A percentile compares a stretch with the other conserved stretches of the same genome.
These are phyloP conservation scores for Persicaria tinctoria DNA, from an alignment of 148 eudicot species.

Conservation along the genomic window DNA sequence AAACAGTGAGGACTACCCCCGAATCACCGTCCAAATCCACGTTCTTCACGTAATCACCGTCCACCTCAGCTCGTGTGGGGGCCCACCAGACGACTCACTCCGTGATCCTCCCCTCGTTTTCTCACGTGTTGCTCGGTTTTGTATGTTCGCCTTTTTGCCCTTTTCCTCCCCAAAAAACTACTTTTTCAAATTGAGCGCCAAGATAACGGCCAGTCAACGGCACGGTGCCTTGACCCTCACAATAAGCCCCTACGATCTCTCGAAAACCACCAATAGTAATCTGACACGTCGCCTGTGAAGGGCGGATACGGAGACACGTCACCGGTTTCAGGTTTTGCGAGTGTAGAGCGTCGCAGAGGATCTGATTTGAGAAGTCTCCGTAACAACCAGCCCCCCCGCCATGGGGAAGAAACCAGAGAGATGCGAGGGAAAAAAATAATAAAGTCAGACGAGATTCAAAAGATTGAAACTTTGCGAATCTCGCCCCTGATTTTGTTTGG, in stretches of 20 bases:
- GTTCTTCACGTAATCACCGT: background rate
- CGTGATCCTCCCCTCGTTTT: background rate
- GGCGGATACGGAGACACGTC: background rate
- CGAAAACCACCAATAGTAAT: background rate
- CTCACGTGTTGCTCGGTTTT: background rate
- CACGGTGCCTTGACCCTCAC: background rate
- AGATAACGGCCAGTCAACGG: slow-evolving; percentile 1
- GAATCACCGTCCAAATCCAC: slow-evolving; percentile 10
- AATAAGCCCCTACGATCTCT: background rate
- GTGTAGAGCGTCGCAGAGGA: background rate
- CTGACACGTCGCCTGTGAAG: background rate
- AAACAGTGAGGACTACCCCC: background rate
- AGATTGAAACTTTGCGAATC: background rate
- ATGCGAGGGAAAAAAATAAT: background rate
- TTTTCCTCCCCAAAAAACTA: too few relatives aligned
- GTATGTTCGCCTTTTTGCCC: background rate
- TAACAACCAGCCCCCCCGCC: slow-evolving; percentile 3
- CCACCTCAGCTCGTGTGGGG: background rate
- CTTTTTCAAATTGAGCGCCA: background rate
- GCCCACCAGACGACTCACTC: background rate
- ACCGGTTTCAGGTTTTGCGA: background rate
- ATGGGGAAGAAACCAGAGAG: slow-evolving; percentile 1
- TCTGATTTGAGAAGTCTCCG: background rate
- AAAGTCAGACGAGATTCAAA: background rate
- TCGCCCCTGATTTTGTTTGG: background rate